A percentile compares a stretch with the other conserved stretches of the same genome.
Evolutionary conservation across 2,329 filamentous ascomycete genomes (phyloP).

Genomic region (Phyllachora maydis): DNA sequence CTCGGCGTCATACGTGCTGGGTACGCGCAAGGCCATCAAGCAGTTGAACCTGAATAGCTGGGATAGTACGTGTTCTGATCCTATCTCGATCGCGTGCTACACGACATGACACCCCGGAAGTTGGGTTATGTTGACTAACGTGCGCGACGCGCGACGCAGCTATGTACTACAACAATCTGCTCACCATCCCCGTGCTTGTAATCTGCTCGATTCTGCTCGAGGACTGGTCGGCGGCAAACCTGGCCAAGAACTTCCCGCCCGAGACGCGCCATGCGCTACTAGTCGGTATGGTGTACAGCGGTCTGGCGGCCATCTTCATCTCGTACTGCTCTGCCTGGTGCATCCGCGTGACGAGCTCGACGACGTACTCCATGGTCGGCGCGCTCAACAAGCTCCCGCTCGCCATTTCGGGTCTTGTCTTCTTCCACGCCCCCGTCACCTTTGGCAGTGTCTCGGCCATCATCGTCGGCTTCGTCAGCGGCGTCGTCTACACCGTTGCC

Average conservation of each 20-base stretch:
- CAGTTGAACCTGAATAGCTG: slow-evolving; percentile 99
- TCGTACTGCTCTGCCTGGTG: slow-evolving; percentile 99
- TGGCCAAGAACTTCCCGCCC: slow-evolving; percentile 73
- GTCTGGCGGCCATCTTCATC: slow-evolving; percentile 85
- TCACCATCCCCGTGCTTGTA: slow-evolving; percentile 84
- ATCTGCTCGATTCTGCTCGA: slow-evolving; percentile 65
- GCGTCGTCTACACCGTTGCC: slow-evolving; percentile 73
- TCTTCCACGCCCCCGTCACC: slow-evolving; percentile 88
- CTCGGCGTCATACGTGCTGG: slow-evolving; percentile 71
- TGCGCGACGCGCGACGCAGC: no score
- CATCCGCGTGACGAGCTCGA: slow-evolving; percentile 90
- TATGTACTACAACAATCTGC: slow-evolving; percentile 99
- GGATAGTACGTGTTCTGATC: slow-evolving; percentile 55
- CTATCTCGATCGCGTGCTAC: slow-evolving; percentile 2
- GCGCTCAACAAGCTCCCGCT: slow-evolving; percentile 96
- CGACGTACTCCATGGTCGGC: slow-evolving; percentile 97
- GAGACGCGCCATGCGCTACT: slow-evolving; percentile 62
- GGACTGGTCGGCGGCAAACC: slow-evolving; percentile 78
- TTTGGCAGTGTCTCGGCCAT: slow-evolving; percentile 86
- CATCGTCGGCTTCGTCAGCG: slow-evolving; percentile 73
- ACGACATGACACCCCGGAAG: no score
- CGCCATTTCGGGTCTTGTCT: slow-evolving; percentile 75
- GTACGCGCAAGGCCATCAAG: slow-evolving; percentile 98
- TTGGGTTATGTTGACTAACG: no score
- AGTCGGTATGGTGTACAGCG: slow-evolving; percentile 82